phyloP scores from a whole-genome alignment of 1,284 basidiomycete genomes.

The Calocybe gambosa region DNA sequence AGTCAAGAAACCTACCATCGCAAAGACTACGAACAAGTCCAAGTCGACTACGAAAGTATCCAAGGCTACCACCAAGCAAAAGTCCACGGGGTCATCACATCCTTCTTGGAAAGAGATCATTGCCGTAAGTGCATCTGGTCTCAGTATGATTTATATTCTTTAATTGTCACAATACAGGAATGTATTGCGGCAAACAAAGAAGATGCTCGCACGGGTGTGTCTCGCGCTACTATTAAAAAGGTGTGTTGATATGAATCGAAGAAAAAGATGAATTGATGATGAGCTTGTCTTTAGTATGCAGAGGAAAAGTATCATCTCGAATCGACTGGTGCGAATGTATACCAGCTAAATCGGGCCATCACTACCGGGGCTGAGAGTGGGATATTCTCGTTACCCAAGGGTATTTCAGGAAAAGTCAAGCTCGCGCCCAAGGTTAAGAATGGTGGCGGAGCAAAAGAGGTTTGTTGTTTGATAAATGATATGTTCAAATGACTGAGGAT shows the following conservation, averaged over 20 bases:
- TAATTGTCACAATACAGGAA: constrained; percentile 38
- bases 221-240: constrained; percentile 78
- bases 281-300: constrained; percentile 46
- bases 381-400: constrained; percentile 70
- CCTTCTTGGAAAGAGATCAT: constrained; percentile 63
- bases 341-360: constrained; percentile 71
- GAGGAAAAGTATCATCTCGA: constrained; percentile 68
- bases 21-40: constrained; percentile 30
- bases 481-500: constrained; percentile 1
- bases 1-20: constrained; percentile 12
- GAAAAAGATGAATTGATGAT: constrained; percentile 4
- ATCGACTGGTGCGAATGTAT: constrained; percentile 48
- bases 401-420: constrained; percentile 62
- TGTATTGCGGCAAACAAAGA: constrained; percentile 63
- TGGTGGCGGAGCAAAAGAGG: constrained; percentile 49
- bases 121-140: constrained; percentile 34
- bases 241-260: constrained; percentile 20
- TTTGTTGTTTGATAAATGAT: constrained; percentile 19
- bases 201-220: constrained; percentile 67
- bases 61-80: constrained; percentile 21
- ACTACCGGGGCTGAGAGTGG: constrained; percentile 57
- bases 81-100: constrained; percentile 31
- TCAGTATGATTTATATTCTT: constrained; percentile 4
- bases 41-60: not conserved
- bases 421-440: constrained; percentile 39